Evolutionary conservation across 2,329 filamentous ascomycete species (phyloP), one percentile per base, ranked within the genome.

Genomic region (Eutypa lata): DNA sequence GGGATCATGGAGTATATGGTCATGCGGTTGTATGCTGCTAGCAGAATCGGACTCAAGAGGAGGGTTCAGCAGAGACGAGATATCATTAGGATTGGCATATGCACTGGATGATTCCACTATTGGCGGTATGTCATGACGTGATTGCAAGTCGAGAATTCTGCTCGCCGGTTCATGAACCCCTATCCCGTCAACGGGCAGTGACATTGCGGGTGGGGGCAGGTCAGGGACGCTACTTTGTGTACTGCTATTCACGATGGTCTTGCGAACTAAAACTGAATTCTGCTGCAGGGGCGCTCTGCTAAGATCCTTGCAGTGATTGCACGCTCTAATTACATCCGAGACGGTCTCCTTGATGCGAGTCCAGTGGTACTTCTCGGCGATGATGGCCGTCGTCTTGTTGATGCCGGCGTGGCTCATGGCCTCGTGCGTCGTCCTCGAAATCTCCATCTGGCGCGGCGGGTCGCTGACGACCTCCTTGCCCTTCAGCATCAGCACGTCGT

Each of bases 301-400:
- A 37, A 83, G 76, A 64, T 96, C 91, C 72, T 93, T 96, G 75
- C 93, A 97, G 68, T 96, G 87, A 7, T 82, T 75, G 71, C 94
- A 99, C 64, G 94, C 93, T 63, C 90, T 88, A 71, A 97, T 96
- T 62, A 96, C 92, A 68, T 93, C 87, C 68, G 89, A 94, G 56
- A 97, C 94, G 1, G 93, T 97, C 73, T 97, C 92, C 71, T 97
- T 99, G 75, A 97, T 97, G 56, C 93, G 84, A 47, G 95, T 92
- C 94, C 94, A 99, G 73, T 97, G 94, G 68, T 93, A 97, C 66
- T 88, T 89, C 68, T 97, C 90, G 11, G 93, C 91, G 64, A 99
- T 96, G 19, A 86, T 88, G 19, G 93, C 92, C 1, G 93, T 97
- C 0, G 93, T 97, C 76, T 97, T 97, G 78, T 99, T 99, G 78